Evolutionary conservation across 2,329 filamentous ascomycete species (phyloP).

Genomic region (Pyrenophora graminea): DNA sequence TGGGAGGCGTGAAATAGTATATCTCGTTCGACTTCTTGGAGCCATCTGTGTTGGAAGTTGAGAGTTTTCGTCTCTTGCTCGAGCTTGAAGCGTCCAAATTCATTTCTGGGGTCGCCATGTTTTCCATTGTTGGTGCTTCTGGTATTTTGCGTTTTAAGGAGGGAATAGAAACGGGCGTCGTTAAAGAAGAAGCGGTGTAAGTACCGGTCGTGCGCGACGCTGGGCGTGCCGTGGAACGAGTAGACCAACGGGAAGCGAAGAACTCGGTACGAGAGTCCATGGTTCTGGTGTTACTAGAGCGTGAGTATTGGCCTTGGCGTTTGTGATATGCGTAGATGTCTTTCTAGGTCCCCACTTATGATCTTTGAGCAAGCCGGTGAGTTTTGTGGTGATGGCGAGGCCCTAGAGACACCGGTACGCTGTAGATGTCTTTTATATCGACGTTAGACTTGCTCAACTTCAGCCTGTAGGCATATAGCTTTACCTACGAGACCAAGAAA

Average conservation of each 20-base stretch:
- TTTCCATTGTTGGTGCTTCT: neutral
- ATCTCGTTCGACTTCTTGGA: too few species aligned
- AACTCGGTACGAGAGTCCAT: neutral
- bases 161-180: neutral
- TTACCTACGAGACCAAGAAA: neutral
- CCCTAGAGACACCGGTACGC: neutral
- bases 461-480: too few species aligned
- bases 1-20: slow-evolving; percentile 12
- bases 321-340: neutral
- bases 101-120: neutral
- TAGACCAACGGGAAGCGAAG: neutral
- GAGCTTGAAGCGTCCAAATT: neutral
- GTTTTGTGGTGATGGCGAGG: slow-evolving; percentile 2
- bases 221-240: too few species aligned
- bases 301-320: neutral
- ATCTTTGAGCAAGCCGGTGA: neutral
- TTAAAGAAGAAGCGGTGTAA: neutral
- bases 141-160: neutral
- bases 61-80: neutral
- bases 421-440: too few species aligned
- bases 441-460: too few species aligned
- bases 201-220: neutral
- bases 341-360: neutral
- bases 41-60: neutral
- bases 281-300: too few species aligned